Percentiles rank a stretch among this genome's conserved stretches.
These are phyloP conservation scores for Colletotrichum sp. DNA, from an alignment of 2,329 filamentous ascomycete species.

Conservation along the genomic window DNA sequence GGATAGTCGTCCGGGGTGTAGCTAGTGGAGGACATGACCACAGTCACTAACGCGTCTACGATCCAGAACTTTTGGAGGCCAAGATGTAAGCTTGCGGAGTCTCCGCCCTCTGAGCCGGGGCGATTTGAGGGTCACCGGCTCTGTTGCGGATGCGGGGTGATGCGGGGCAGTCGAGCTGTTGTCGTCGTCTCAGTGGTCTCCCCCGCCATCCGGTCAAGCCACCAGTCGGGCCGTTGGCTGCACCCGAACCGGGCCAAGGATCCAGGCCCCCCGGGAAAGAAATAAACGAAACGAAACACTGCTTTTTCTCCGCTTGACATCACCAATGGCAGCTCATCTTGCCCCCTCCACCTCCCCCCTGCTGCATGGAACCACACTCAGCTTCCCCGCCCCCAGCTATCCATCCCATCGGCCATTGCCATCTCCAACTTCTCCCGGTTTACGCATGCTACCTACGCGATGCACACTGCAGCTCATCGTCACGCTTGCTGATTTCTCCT, in stretches of 20 bases:
- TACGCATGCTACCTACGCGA: background rate
- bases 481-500: background rate
- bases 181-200: background rate
- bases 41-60: background rate
- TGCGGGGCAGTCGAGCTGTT: background rate
- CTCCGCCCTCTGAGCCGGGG: background rate
- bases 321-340: background rate
- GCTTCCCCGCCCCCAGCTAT: background rate
- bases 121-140: background rate
- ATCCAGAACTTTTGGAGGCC: background rate
- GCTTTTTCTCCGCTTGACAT: background rate
- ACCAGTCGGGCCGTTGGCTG: conserved; percentile 19
- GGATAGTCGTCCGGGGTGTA: background rate
- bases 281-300: background rate
- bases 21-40: background rate
- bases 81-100: conserved; percentile 11
- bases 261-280: background rate
- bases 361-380: background rate
- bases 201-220: conserved; percentile 18
- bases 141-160: conserved; percentile 8
- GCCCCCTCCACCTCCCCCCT: background rate
- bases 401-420: background rate
- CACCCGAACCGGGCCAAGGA: background rate
- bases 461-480: background rate
- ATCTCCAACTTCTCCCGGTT: background rate